Evolutionary conservation across 2,329 filamentous ascomycete genomes (phyloP), one percentile per base, ranked within the genome.

Genomic region (Aspergillus aculeatus): DNA sequence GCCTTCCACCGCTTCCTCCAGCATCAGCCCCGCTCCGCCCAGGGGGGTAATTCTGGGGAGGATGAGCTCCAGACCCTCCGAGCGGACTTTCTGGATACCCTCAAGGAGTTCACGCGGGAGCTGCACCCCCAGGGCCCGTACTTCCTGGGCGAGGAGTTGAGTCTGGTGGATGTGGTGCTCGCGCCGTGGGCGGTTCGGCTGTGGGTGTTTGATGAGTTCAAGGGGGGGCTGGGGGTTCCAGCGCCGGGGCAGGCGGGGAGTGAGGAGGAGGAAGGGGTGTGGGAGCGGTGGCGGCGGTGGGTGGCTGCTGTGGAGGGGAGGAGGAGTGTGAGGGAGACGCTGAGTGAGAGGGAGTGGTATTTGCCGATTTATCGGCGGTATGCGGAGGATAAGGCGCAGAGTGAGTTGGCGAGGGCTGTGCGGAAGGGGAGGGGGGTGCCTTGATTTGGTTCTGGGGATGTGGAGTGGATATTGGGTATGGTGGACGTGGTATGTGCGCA

Each of bases 151-250:
- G 72, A 78, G 1, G 76, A 82, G 44, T 83, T 91, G n/a, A 82
- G 82, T 56, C 75, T 92, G 21, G 84, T 91, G 14, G 90, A 94
- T 72, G 79, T 92, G 24, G 83, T 86, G 62, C 76, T 92, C 3
- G 89, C 86, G 41, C 90, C 90, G 0, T 93, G 89, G 89, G 86
- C 87, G 0, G 83, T 86, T 67, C 80, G 90, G 14, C 70, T 92
- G 21, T 93, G 89, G 79, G 77, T 91, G 5, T 87, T 93, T 65
- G 89, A 93, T 66, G 82, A 91, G 63, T 93, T 89, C 71, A 93
- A 93, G 69, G 81, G 79, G 1, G 83, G 83, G 0, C 62, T 81
- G n/a, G 79, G 80, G 0, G 77, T 86, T 47, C 82, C 82, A 1
- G 75, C 63, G 54, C 70, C 78, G 35, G 82, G 82, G 0, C 50